These are phyloP conservation scores for Larix kaempferi DNA, from an alignment of 75 land plant species.

Conservation along the genomic window DNA sequence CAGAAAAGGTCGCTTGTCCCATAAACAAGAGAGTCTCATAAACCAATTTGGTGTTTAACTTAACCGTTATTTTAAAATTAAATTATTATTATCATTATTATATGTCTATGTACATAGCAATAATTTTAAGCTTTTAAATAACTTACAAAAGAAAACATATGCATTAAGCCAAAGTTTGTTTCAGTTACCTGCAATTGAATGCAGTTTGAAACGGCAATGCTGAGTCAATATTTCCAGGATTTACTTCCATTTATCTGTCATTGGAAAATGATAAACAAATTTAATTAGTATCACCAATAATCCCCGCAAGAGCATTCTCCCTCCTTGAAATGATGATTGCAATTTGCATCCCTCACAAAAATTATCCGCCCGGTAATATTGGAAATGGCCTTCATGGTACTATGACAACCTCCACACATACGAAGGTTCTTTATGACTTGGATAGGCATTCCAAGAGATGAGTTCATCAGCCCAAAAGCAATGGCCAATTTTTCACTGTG, in stretches of 20 bases:
- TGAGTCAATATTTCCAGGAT: neutral
- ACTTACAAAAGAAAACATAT: neutral
- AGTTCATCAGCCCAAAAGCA: constrained; percentile 9
- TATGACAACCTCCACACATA: constrained; percentile 16
- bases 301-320: neutral
- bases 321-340: neutral
- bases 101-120: too few species aligned
- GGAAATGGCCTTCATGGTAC: constrained; percentile 11
- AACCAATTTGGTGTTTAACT: too few species aligned
- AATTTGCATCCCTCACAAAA: neutral
- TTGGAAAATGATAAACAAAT: neutral
- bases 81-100: too few species aligned
- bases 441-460: neutral
- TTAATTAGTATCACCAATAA: constrained; percentile 1
- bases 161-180: neutral
- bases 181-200: neutral
- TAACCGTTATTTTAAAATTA: too few species aligned
- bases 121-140: neutral
- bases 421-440: constrained; percentile 9
- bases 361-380: constrained; percentile 1
- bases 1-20: too few species aligned
- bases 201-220: neutral
- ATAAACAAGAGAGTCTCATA: too few species aligned
- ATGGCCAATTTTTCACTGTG: constrained; percentile 6
- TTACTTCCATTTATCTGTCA: neutral